Evolutionary conservation across 2,329 filamentous ascomycete genomes (phyloP).

Genomic region (Xylariaceae sp.): DNA sequence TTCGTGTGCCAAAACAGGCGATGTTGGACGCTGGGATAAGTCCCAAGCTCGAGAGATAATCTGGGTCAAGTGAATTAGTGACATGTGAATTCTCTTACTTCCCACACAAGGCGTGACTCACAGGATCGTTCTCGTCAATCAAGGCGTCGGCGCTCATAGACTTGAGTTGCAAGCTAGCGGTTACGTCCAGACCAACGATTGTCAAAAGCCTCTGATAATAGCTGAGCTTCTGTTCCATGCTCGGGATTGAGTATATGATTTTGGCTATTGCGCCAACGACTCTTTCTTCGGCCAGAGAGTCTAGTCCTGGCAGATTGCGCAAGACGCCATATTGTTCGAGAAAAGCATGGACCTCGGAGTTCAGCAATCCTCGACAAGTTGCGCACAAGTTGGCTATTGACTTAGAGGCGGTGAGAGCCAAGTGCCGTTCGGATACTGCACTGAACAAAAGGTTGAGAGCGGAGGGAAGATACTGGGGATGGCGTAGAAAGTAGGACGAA

Average conservation of each 20-base stretch:
- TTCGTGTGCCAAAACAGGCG: slow-evolving; percentile 34
- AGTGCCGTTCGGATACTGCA: slow-evolving; percentile 55
- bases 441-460: slow-evolving; percentile 71
- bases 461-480: slow-evolving; percentile 60
- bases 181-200: slow-evolving; percentile 59
- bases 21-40: slow-evolving; percentile 22
- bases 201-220: slow-evolving; percentile 55
- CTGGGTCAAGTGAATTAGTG: slow-evolving; percentile 23
- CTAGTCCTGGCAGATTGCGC: slow-evolving; percentile 52
- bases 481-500: slow-evolving; percentile 69
- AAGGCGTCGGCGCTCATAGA: slow-evolving; percentile 24
- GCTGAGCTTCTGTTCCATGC: slow-evolving; percentile 48
- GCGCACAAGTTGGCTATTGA: slow-evolving; percentile 71
- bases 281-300: slow-evolving; percentile 65
- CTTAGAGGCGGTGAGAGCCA: slow-evolving; percentile 65
- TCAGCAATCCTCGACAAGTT: slow-evolving; percentile 65
- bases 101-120: slow-evolving; percentile 20
- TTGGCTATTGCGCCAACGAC: slow-evolving; percentile 69
- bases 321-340: slow-evolving; percentile 66
- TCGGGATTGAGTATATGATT: slow-evolving; percentile 66
- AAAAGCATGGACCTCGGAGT: slow-evolving; percentile 61
- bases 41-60: slow-evolving; percentile 31
- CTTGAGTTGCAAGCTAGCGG: slow-evolving; percentile 37
- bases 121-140: slow-evolving; percentile 25
- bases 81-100: slow-evolving; percentile 11